A percentile compares a stretch with the other conserved stretches of the same genome.
Conservation (phyloP, 495 filamentous ascomycete genomes). For the Pyrenula aspistea region DNA sequence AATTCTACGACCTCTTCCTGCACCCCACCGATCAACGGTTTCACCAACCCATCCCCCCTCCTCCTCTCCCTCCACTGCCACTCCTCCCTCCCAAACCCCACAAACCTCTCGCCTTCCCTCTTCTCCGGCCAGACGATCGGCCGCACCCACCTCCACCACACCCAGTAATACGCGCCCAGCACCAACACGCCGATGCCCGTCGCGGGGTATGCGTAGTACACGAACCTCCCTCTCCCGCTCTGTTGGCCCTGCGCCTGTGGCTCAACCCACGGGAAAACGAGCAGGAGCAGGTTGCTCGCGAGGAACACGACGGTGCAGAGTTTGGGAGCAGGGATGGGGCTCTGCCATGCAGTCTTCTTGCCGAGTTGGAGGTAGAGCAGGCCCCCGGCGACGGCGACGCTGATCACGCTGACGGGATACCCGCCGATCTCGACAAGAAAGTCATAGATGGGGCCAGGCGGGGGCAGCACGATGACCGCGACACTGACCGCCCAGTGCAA, state of each 20-base stretch:
- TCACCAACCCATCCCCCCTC: not conserved
- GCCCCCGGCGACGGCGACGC: constrained; percentile 44
- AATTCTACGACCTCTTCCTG: no score
- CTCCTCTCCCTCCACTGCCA: not conserved
- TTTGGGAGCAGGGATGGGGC: not conserved
- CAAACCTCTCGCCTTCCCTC: not conserved
- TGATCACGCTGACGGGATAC: constrained; percentile 49
- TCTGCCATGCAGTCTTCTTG: constrained; percentile 4
- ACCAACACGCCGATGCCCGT: not conserved
- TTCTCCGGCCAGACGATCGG: not conserved
- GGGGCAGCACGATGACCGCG: constrained; percentile 50
- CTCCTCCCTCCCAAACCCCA: not conserved
- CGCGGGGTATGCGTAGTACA: not conserved
- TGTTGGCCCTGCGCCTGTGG: not conserved
- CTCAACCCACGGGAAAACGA: not conserved
- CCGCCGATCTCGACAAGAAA: constrained; percentile 42
- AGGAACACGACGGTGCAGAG: not conserved
- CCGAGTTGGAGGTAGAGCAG: constrained; percentile 45
- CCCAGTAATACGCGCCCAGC: not conserved
- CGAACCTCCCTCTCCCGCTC: not conserved
- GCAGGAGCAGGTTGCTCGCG: not conserved
- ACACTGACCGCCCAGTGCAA: constrained; percentile 49
- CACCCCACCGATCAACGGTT: no score
- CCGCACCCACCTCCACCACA: not conserved
- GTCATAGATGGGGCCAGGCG: constrained; percentile 53